These are phyloP conservation scores for Viridothelium virens DNA, from an alignment of 495 filamentous ascomycete genomes.

Conservation along the genomic window DNA sequence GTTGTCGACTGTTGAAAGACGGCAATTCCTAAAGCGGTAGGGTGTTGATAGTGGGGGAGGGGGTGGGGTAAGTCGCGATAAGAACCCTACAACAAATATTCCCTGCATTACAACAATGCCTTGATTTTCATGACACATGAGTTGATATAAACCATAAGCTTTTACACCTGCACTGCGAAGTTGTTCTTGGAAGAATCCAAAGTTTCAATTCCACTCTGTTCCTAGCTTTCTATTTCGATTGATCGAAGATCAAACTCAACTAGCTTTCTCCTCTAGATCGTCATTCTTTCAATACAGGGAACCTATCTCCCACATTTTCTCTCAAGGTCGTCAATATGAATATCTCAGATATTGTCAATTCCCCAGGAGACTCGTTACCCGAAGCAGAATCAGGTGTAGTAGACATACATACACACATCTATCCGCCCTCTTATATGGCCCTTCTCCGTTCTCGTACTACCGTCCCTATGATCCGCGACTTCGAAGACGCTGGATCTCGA, in stretches of 20 bases:
- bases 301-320: not conserved
- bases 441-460: slow-evolving; percentile 66
- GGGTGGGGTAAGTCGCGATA: not conserved
- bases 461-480: slow-evolving; percentile 75
- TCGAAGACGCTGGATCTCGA: slow-evolving; percentile 46
- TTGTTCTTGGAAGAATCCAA: too few species aligned
- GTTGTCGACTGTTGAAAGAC: not conserved
- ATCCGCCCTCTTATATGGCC: slow-evolving; percentile 73
- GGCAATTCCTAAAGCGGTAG: not conserved
- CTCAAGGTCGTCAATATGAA: not conserved
- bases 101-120: too few species aligned
- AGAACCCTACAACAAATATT: not conserved
- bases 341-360: not conserved
- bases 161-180: too few species aligned
- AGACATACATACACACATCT: slow-evolving; percentile 93
- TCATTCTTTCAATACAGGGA: too few species aligned
- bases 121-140: too few species aligned
- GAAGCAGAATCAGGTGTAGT: slow-evolving; percentile 42
- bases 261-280: too few species aligned
- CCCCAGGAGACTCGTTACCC: not conserved
- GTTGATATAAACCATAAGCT: too few species aligned
- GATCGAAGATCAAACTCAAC: too few species aligned
- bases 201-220: too few species aligned
- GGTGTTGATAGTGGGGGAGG: slow-evolving; percentile 5
- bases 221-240: too few species aligned